These are phyloP conservation scores for Cicer pinnatifidum DNA, from an alignment of 306 rosid genomes.

Conservation along the genomic window DNA sequence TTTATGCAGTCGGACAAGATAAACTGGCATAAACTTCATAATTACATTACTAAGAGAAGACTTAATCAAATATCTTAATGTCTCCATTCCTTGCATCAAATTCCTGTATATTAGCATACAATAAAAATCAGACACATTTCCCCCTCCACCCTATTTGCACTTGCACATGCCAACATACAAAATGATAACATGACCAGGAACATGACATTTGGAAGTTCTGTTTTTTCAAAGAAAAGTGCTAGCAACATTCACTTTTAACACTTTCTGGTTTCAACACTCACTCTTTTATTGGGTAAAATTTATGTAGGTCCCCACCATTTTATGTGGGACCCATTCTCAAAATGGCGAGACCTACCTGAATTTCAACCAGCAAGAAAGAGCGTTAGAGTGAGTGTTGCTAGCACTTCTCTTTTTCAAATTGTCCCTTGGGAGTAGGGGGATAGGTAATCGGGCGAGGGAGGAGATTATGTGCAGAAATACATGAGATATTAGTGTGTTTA, in stretches of 20 bases:
- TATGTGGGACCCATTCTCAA: no score
- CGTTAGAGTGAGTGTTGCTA: no score
- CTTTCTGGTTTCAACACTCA: no score
- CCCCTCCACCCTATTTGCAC: constrained; percentile 8
- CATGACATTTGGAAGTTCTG: constrained; percentile 15
- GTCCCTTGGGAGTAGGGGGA: not conserved
- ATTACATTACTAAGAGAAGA: constrained; percentile 17
- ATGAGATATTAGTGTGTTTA: not conserved
- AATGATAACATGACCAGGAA: not conserved
- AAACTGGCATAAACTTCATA: constrained; percentile 8
- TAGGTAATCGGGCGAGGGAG: not conserved
- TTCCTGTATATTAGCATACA: not conserved
- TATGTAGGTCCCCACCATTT: no score
- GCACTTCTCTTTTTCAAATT: not conserved
- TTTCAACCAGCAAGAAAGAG: no score
- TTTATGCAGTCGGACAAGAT: not conserved
- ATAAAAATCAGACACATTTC: not conserved
- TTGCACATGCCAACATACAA: constrained; percentile 8
- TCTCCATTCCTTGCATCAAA: constrained; percentile 14
- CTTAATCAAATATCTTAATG: not conserved
- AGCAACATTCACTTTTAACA: no score
- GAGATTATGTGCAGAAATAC: constrained; percentile 10
- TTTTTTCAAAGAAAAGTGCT: not conserved
- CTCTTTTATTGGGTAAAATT: no score
- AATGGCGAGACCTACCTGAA: no score